A percentile compares a stretch with the other conserved stretches of the same genome.
Evolutionary conservation across 2,329 filamentous ascomycete species (phyloP).

Genomic region (Penicillium sp.): DNA sequence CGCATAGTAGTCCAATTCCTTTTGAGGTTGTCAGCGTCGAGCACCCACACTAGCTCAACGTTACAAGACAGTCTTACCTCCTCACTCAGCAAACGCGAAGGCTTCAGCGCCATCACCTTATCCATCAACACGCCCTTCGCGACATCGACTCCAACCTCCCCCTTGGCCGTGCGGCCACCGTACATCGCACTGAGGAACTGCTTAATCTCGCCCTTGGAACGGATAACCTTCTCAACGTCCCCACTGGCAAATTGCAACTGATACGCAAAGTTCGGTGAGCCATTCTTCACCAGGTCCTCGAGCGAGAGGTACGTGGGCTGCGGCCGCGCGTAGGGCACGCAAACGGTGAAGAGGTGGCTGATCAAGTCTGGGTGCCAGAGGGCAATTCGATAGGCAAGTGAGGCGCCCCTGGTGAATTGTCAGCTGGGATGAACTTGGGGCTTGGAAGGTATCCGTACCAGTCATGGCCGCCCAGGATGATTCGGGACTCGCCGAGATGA

Average conservation of each 20-base stretch:
- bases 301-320: conserved; percentile 56
- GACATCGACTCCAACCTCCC: conserved; percentile 61
- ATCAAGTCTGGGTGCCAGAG: conserved; percentile 74
- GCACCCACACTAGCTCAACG: background rate
- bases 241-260: conserved; percentile 77
- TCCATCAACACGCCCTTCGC: conserved; percentile 66
- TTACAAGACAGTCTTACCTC: conserved; percentile 49
- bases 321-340: conserved; percentile 71
- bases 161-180: conserved; percentile 62
- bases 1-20: conserved; percentile 76
- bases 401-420: conserved; percentile 64
- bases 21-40: conserved; percentile 8
- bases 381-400: conserved; percentile 72
- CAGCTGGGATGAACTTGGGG: background rate
- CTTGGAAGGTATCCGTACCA: conserved; percentile 54
- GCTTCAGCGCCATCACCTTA: conserved; percentile 59
- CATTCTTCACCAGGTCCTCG: conserved; percentile 59
- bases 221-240: conserved; percentile 62
- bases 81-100: conserved; percentile 61
- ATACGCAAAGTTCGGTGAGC: conserved; percentile 73
- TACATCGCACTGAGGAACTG: conserved; percentile 73
- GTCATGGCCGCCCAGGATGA: conserved; percentile 89
- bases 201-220: conserved; percentile 63
- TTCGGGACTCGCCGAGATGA: conserved; percentile 56
- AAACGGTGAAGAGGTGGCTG: conserved; percentile 74